Conservation (phyloP, 208 protist genomes). For the Wallacemonas sp. region DNA sequence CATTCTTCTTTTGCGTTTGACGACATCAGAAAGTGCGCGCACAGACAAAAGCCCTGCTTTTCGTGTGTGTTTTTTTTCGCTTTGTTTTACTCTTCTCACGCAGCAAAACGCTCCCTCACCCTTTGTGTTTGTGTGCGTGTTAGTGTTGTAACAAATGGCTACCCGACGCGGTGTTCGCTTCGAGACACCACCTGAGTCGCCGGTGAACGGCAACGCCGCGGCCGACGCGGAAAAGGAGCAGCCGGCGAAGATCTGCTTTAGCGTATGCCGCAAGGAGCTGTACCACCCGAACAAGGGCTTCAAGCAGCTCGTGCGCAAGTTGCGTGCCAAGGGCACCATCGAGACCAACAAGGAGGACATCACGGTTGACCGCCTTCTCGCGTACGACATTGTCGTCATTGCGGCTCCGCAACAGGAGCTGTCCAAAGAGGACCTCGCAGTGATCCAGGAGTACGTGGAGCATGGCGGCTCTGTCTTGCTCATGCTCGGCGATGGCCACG, state of each 20-base stretch:
- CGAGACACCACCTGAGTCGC: conserved; percentile 7
- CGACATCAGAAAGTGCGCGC: too few relatives aligned
- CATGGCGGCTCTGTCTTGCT: conserved; percentile 92
- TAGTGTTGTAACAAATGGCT: background rate
- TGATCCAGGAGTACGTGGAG: conserved; percentile 86
- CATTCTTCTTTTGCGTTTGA: too few relatives aligned
- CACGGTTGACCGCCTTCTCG: conserved; percentile 68
- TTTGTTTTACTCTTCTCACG: too few relatives aligned
- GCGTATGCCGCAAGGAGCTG: conserved; percentile 87
- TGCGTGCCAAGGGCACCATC: conserved; percentile 71
- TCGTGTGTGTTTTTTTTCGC: too few relatives aligned
- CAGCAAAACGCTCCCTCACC: background rate
- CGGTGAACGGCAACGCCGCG: conserved; percentile 3
- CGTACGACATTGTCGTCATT: conserved; percentile 83
- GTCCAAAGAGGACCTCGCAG: conserved; percentile 72
- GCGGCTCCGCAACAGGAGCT: conserved; percentile 74
- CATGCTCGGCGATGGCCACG: conserved; percentile 92
- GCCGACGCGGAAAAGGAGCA: conserved; percentile 29
- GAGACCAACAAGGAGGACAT: conserved; percentile 92
- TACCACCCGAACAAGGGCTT: conserved; percentile 91
- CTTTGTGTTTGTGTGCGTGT: background rate
- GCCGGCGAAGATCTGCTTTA: conserved; percentile 83
- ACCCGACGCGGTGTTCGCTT: conserved; percentile 13
- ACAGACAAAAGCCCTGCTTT: too few relatives aligned
- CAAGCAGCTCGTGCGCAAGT: conserved; percentile 80